phyloP scores from a whole-genome alignment of 192 early-diverging fungal species.

The Coemansia sp. region DNA sequence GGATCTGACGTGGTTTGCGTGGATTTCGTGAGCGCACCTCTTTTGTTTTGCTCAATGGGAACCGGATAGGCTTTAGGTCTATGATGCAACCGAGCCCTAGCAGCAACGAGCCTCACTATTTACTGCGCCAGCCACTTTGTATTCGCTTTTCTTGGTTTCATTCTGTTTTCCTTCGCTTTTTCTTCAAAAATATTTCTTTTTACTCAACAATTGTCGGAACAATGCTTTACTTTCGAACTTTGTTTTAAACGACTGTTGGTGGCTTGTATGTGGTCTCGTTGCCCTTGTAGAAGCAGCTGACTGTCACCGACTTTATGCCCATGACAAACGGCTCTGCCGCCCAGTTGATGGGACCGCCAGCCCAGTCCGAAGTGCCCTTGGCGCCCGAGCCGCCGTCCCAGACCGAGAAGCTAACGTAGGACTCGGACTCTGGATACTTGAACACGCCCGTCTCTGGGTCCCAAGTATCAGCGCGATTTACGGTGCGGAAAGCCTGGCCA shows the following conservation, averaged over 20 bases:
- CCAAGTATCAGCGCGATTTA: slow-evolving; percentile 53
- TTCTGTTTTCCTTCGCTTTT: slow-evolving; percentile 6
- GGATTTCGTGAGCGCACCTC: not conserved
- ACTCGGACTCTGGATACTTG: slow-evolving; percentile 56
- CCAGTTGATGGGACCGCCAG: slow-evolving; percentile 65
- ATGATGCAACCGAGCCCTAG: slow-evolving; percentile 5
- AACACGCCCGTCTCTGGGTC: slow-evolving; percentile 20
- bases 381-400: slow-evolving; percentile 64
- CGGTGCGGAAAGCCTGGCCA: slow-evolving; percentile 49
- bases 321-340: slow-evolving; percentile 40
- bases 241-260: slow-evolving; percentile 9
- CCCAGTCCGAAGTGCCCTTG: slow-evolving; percentile 59
- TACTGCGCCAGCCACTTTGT: not conserved
- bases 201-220: not conserved
- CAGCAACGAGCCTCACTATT: not conserved
- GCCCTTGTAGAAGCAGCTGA: slow-evolving; percentile 55
- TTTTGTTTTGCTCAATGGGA: not conserved
- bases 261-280: slow-evolving; percentile 55
- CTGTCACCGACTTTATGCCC: slow-evolving; percentile 53
- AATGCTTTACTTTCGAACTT: not conserved
- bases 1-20: not conserved
- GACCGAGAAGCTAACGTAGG: slow-evolving; percentile 58
- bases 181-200: not conserved
- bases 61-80: not conserved
- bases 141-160: not conserved